phyloP scores from a whole-genome alignment of 2,329 filamentous ascomycete species.

The Tympanopsis confertula region DNA sequence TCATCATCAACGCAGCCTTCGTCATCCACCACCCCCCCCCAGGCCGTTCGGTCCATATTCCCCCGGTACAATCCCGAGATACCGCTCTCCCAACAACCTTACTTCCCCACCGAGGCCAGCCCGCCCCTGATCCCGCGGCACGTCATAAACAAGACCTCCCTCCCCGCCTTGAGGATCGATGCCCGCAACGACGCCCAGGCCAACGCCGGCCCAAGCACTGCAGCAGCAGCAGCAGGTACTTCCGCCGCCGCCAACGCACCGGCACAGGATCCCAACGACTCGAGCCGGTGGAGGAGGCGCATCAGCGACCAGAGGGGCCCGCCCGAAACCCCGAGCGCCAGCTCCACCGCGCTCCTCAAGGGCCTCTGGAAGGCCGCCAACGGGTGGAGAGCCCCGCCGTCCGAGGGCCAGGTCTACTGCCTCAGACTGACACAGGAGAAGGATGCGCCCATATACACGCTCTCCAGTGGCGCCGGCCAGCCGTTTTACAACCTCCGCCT shows the following conservation, averaged over 20 bases:
- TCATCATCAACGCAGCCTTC: slow-evolving; percentile 5
- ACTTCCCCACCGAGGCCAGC: slow-evolving; percentile 55
- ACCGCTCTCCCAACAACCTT: slow-evolving; percentile 55
- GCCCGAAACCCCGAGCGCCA: slow-evolving; percentile 33
- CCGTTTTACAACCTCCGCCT: slow-evolving; percentile 58
- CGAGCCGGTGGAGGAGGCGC: slow-evolving; percentile 13
- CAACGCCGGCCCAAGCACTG: slow-evolving; percentile 4
- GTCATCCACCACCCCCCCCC: slow-evolving; percentile 13
- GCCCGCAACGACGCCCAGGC: neutral
- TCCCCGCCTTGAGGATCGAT: neutral
- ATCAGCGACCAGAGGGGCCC: slow-evolving; percentile 26
- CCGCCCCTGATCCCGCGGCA: slow-evolving; percentile 51
- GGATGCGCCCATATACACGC: slow-evolving; percentile 55
- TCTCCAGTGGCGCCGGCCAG: slow-evolving; percentile 42
- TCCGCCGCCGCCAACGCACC: too few species aligned
- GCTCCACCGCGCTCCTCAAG: slow-evolving; percentile 49
- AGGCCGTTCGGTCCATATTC: slow-evolving; percentile 60
- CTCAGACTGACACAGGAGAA: slow-evolving; percentile 41
- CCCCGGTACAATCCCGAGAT: slow-evolving; percentile 61
- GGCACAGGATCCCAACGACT: slow-evolving; percentile 7
- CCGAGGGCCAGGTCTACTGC: slow-evolving; percentile 47
- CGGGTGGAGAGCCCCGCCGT: slow-evolving; percentile 51
- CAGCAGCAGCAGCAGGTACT: too few species aligned
- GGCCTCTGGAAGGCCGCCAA: slow-evolving; percentile 60
- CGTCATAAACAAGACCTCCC: slow-evolving; percentile 47